phyloP scores from a whole-genome alignment of 768 basidiomycete genomes.

The Hericium erinaceus region DNA sequence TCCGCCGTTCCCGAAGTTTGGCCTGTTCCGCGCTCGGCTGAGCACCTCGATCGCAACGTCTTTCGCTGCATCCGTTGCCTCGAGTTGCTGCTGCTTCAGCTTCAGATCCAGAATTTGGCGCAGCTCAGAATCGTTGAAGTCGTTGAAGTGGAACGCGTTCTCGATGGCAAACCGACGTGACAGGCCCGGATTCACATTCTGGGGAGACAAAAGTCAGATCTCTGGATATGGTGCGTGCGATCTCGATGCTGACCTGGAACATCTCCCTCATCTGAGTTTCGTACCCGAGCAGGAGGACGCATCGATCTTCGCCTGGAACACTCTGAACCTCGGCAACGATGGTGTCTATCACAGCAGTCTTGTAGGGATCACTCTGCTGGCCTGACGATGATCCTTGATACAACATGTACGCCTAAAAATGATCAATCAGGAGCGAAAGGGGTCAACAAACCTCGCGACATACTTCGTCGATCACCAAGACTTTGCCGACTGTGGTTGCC shows the following conservation, averaged over 20 bases:
- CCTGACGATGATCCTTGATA: constrained; percentile 35
- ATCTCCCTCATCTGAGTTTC: constrained; percentile 60
- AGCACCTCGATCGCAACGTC: constrained; percentile 41
- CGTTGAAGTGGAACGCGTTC: constrained; percentile 59
- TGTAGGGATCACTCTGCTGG: constrained; percentile 37
- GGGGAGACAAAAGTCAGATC: not conserved
- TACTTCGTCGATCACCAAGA: constrained; percentile 65
- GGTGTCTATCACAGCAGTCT: constrained; percentile 64
- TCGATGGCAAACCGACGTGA: constrained; percentile 61
- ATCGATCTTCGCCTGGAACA: constrained; percentile 59
- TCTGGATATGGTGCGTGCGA: not conserved
- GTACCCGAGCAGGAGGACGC: constrained; percentile 58
- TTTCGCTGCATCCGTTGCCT: constrained; percentile 49
- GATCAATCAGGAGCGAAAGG: not conserved
- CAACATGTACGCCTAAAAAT: constrained; percentile 54
- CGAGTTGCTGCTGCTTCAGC: constrained; percentile 46
- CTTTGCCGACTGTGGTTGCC: constrained; percentile 49
- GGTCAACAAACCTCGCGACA: constrained; percentile 1
- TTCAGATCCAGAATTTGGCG: constrained; percentile 44
- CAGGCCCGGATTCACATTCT: constrained; percentile 68
- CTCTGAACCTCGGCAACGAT: constrained; percentile 69
- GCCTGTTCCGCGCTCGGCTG: constrained; percentile 19
- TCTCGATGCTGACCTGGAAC: constrained; percentile 44
- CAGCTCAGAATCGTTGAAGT: constrained; percentile 49
- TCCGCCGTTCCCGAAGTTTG: constrained; percentile 25